Evolutionary conservation across 228 moss, liverwort and hornwort genomes (phyloP).

Genomic region (Sphagnum fallax): DNA sequence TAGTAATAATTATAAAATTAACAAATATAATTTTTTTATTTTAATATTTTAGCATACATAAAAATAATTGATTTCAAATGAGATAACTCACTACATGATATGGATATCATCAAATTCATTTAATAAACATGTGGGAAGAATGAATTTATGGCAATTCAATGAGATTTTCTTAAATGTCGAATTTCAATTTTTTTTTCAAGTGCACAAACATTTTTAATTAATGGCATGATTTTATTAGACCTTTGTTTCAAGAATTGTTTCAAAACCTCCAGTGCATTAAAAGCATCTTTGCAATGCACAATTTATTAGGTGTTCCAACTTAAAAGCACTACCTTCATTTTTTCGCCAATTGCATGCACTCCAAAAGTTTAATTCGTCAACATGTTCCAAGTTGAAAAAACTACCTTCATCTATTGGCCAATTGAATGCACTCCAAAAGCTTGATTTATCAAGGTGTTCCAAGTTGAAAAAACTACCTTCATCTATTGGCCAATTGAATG

Average conservation of each 20-base stretch:
- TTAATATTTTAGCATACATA: not conserved
- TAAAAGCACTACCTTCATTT: too few relatives aligned
- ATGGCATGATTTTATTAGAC: not conserved
- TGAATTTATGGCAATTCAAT: not conserved
- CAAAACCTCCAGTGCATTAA: not conserved
- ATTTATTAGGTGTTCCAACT: not conserved
- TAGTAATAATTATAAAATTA: not conserved
- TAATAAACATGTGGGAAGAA: not conserved
- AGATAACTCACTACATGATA: not conserved
- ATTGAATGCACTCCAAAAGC: too few relatives aligned
- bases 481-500: too few relatives aligned
- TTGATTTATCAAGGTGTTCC: too few relatives aligned
- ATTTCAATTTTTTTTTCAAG: not conserved
- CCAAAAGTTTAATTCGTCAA: too few relatives aligned
- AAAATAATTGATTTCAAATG: not conserved
- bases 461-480: too few relatives aligned
- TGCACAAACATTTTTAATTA: not conserved
- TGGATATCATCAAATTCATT: not conserved
- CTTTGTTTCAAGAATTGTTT: not conserved
- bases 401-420: too few relatives aligned
- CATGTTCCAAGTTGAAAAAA: too few relatives aligned
- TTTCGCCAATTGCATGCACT: too few relatives aligned
- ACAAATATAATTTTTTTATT: not conserved
- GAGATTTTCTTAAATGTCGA: not conserved
- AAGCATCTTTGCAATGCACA: not conserved